Evolutionary conservation across 495 filamentous ascomycete genomes (phyloP), one percentile per base, ranked within the genome.

Genomic region (Podospora comata): DNA sequence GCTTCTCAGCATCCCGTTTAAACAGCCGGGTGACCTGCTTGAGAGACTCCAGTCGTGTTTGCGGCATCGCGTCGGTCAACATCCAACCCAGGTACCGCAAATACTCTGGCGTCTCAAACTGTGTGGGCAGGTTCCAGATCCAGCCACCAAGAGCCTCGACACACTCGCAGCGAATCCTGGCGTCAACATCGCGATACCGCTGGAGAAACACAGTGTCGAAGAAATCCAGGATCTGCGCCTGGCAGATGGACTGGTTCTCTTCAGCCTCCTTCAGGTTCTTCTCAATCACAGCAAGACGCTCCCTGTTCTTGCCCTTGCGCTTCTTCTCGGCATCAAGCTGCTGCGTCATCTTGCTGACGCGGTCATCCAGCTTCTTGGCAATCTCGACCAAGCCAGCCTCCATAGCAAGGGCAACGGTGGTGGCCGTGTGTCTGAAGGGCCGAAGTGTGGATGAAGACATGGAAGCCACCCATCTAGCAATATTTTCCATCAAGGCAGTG

Each of bases 11-110:
- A 70, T 94, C 92, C 62, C 93, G 86, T 74, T 89, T 91, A 76
- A 91, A 91, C 3, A 99, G 82, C 64, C 85, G 88, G 3, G 85
- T 81, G 4, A 99, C 83, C 71, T 97, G 90, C 69, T 88, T 91
- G n/a, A 98, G 75, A 13, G 92, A 90, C 72, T 94, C 92, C 15
- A 87, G 80, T 57, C 95, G 84, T 1, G 90, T 91, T 6, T 86
- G 82, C 2, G 87, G 79, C 54, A 86, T 81, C 1, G 86, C 79
- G 76, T 99, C 95, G 2, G 93, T 94, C 27, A 99, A 84, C 67
- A 95, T 88, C 94, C 95, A 99, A 54, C 95, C 95, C 13, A 98
- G 83, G 72, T 99, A 98, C 39, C 95, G 91, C 56, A 98, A 82
- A 75, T 96, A 96, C 68, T 87, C 83, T 3, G 90, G 90, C 66